Evolutionary conservation across 164 flowering plant species (phyloP).

Genomic region (Akebia trifoliata): DNA sequence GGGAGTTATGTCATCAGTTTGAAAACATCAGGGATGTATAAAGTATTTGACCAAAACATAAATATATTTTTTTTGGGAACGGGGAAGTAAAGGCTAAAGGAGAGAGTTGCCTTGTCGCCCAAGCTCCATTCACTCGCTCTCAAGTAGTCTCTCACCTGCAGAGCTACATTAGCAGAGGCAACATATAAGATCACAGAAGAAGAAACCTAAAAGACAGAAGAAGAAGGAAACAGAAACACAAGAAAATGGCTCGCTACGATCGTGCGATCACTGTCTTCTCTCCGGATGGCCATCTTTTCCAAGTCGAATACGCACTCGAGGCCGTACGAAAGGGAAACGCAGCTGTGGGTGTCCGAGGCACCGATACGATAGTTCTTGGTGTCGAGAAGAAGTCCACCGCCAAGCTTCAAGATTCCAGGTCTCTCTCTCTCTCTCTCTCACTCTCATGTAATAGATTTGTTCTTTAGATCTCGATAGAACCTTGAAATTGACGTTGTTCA

Average conservation of each 20-base stretch:
- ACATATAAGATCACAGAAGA: neutral
- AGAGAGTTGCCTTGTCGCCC: constrained; percentile 5
- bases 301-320: constrained; percentile 96
- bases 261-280: constrained; percentile 99
- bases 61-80: too few species aligned
- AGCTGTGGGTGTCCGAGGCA: constrained; percentile 95
- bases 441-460: neutral
- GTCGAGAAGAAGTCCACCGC: constrained; percentile 96
- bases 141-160: neutral
- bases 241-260: constrained; percentile 77
- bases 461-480: neutral
- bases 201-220: neutral
- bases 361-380: constrained; percentile 85
- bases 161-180: neutral
- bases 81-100: neutral
- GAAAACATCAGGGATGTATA: too few species aligned
- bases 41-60: too few species aligned
- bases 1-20: too few species aligned
- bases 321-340: constrained; percentile 99
- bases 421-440: constrained; percentile 3
- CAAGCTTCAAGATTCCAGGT: constrained; percentile 94
- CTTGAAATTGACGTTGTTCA: neutral
- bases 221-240: constrained; percentile 7
- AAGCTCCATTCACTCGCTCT: neutral
- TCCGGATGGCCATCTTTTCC: constrained; percentile 96